Conservation (phyloP, 1,284 basidiomycete genomes). For the Cryptococcus sp. region DNA sequence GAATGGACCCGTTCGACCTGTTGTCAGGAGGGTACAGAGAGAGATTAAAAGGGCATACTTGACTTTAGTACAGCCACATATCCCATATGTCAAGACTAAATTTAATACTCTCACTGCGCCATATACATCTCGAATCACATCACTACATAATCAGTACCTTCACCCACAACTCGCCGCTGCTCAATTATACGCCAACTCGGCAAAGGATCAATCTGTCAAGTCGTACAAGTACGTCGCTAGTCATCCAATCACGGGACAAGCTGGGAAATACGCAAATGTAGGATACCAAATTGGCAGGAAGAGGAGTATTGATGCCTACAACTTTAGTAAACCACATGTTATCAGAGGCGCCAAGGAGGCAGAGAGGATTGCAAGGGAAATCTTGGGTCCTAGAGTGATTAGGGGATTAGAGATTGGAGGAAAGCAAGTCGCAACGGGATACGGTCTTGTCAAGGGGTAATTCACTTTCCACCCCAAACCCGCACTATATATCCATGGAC, state of each 20-base stretch:
- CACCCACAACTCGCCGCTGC: conserved; percentile 27
- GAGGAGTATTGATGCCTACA: conserved; percentile 27
- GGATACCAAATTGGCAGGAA: conserved; percentile 20
- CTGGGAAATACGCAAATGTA: conserved; percentile 23
- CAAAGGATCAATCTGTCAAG: conserved; percentile 12
- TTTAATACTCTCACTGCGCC: conserved; percentile 31
- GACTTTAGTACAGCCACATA: conserved; percentile 39
- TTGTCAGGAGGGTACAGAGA: conserved; percentile 23
- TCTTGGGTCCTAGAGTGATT: conserved; percentile 26
- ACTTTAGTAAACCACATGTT: conserved; percentile 28
- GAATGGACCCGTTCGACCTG: conserved; percentile 36
- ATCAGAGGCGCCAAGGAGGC: conserved; percentile 23
- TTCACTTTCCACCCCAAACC: conserved; percentile 5
- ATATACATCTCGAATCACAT: conserved; percentile 21
- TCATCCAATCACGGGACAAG: conserved; percentile 34
- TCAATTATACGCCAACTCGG: conserved; percentile 16
- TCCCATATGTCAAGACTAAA: conserved; percentile 33
- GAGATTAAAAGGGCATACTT: conserved; percentile 33
- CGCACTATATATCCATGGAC: neutral
- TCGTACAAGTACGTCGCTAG: conserved; percentile 20
- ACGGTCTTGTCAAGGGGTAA: conserved; percentile 27
- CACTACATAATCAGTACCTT: conserved; percentile 19
- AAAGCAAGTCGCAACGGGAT: conserved; percentile 12
- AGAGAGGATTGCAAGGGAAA: conserved; percentile 22
- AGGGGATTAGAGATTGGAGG: conserved; percentile 14